A percentile compares a stretch with the other conserved stretches of the same genome.
Conservation (phyloP, 1,284 basidiomycete species). For the Cutaneotrichosporon daszewskae region DNA sequence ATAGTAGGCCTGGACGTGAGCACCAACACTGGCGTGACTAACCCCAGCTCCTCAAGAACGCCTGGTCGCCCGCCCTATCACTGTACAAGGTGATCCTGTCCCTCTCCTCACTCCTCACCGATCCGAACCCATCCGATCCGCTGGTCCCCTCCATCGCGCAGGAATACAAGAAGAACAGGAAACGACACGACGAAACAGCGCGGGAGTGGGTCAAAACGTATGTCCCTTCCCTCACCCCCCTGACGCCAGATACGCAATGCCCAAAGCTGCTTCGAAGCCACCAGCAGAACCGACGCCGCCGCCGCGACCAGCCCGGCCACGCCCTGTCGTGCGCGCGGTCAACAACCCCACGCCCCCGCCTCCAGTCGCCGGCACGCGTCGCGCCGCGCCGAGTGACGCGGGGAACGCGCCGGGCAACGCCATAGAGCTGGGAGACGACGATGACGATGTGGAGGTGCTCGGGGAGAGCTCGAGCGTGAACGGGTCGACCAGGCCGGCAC, state of each 20-base stretch:
- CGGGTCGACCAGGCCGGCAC: neutral
- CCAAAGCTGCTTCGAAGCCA: too few relatives aligned
- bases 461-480: slow-evolving; percentile 5
- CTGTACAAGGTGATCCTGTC: slow-evolving; percentile 88
- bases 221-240: slow-evolving; percentile 39
- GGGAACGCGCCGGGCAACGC: slow-evolving; percentile 16
- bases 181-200: slow-evolving; percentile 85
- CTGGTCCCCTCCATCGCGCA: slow-evolving; percentile 55
- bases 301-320: slow-evolving; percentile 9
- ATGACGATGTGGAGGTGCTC: slow-evolving; percentile 9
- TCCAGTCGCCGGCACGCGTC: slow-evolving; percentile 6
- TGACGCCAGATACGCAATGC: slow-evolving; percentile 30
- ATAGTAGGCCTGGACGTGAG: slow-evolving; percentile 43
- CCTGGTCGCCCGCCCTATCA: slow-evolving; percentile 85
- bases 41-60: slow-evolving; percentile 73
- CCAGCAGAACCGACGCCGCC: too few relatives aligned
- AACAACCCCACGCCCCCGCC: slow-evolving; percentile 13
- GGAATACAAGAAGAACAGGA: slow-evolving; percentile 83
- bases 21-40: neutral
- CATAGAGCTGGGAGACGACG: slow-evolving; percentile 9
- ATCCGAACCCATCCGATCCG: slow-evolving; percentile 89
- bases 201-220: slow-evolving; percentile 92
- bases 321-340: slow-evolving; percentile 9
- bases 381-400: slow-evolving; percentile 1
- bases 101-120: slow-evolving; percentile 93